Base-by-base conservation (phyloP, 2,329 filamentous ascomycete genomes). In the Monosporascus sp. region DNA sequence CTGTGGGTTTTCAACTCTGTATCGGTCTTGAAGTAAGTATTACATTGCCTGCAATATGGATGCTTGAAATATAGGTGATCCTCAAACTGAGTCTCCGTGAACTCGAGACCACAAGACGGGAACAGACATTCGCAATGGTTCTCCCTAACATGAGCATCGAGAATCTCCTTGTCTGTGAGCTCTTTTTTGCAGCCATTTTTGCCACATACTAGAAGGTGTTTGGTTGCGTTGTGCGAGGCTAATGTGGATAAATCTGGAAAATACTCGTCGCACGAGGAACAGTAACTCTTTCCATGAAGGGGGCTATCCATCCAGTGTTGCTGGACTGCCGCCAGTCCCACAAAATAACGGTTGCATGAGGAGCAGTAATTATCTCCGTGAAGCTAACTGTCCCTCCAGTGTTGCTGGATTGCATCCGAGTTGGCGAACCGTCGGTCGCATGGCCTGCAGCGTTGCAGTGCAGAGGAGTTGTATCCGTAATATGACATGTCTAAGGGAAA, bases 21-120 rank as follows among this genome's bases (percentile, higher is more conserved):
- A 8, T 7, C 3, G 2, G 55, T 31, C 11, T 27, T 1, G 17
- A 52, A 56, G 1, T 8, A 26, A 7, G 7, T 40, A 2, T 48
- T 38, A 26, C 57, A 58, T 24, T 22, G 35, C 2, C 22, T 16
- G 22, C 57, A 57, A 27, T 45, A 37, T 1, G 16, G 6, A 27
- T 56, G 54, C 1, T 11, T 37, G 16, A 51, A 22, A 1, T 41
- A 22, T 1, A 56, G 43, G 11, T 57, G 51, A 9, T 51, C 50
- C 3, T 37, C 17, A 2, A 56, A 22, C 27, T 55, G 52, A 8
- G 43, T 2, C 16, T n/a, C 9, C 6, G 45, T 3, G 24, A 58
- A 56, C 6, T 44, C 5, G 31, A 54, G 50, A 4, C 35, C 35
- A 9, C 52, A 58, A 3, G 5, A 17, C 9, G 19, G 5, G 16